Percentiles rank a stretch among this genome's conserved stretches.
Conservation (phyloP, 306 rosid species). For the Malus orientalis region DNA sequence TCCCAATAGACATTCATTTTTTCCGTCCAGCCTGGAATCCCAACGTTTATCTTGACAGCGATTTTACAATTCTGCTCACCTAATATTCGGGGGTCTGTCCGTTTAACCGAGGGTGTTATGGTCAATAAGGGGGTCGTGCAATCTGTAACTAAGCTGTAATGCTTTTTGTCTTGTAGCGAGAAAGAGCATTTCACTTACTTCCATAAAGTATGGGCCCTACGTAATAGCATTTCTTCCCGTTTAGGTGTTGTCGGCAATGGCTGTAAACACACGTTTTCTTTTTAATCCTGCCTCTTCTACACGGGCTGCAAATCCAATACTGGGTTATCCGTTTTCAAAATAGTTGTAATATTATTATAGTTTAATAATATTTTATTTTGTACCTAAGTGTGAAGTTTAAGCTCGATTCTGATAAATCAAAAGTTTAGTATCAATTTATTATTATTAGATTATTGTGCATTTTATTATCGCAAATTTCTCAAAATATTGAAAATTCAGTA, state of each 20-base stretch:
- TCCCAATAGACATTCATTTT: conserved; percentile 47
- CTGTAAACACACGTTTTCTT: not conserved
- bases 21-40: conserved; percentile 53
- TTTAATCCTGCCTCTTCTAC: not conserved
- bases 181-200: conserved; percentile 20
- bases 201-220: conserved; percentile 15
- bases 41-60: conserved; percentile 31
- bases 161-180: conserved; percentile 41
- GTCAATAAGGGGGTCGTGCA: conserved; percentile 2
- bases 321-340: not conserved
- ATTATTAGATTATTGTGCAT: no score
- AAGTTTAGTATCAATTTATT: no score
- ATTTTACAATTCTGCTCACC: conserved; percentile 19
- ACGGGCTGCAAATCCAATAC: no score
- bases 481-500: no score
- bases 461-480: no score
- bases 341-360: not conserved
- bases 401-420: fast-evolving
- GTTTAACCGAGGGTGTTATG: not conserved
- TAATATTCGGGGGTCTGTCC: fast-evolving
- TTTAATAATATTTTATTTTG: not conserved
- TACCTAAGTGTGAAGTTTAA: no score
- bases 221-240: not conserved
- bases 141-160: conserved; percentile 54
- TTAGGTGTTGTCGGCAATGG: not conserved